These are phyloP conservation scores for Penicillium canariense DNA, from an alignment of 495 filamentous ascomycete species.

Conservation along the genomic window DNA sequence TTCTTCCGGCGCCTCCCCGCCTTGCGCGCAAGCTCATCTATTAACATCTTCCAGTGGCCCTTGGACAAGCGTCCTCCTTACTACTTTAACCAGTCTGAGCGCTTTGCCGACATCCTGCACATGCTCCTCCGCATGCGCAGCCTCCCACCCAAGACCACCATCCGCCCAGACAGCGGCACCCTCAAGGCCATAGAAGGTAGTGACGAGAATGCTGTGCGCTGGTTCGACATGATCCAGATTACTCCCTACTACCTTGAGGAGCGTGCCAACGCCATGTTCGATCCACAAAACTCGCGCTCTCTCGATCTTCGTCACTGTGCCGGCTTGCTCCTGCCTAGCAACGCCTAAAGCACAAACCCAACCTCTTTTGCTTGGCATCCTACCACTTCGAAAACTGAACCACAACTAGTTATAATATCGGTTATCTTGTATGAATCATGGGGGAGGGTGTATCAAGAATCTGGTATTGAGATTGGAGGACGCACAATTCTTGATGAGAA, in stretches of 20 bases:
- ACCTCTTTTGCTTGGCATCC: neutral
- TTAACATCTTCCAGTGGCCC: slow-evolving; percentile 54
- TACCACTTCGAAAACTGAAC: neutral
- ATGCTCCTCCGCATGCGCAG: slow-evolving; percentile 75
- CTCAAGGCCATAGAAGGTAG: slow-evolving; percentile 52
- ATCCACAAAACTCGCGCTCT: slow-evolving; percentile 62
- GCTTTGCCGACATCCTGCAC: slow-evolving; percentile 66
- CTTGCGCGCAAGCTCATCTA: neutral
- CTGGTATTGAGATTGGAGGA: neutral
- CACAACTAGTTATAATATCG: neutral
- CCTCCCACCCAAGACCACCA: slow-evolving; percentile 59
- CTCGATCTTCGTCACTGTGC: slow-evolving; percentile 66
- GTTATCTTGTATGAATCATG: neutral
- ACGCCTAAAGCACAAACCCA: neutral
- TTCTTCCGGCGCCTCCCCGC: no score
- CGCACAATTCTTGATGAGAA: neutral
- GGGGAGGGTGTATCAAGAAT: neutral
- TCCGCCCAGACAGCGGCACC: slow-evolving; percentile 51
- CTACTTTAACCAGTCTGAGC: slow-evolving; percentile 69
- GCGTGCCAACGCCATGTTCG: slow-evolving; percentile 51
- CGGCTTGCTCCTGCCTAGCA: slow-evolving; percentile 51
- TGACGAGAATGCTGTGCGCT: slow-evolving; percentile 51
- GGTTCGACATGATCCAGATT: slow-evolving; percentile 60
- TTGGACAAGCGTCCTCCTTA: slow-evolving; percentile 63
- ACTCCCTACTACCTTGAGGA: slow-evolving; percentile 49